Base-by-base conservation (phyloP, 768 basidiomycete species). In the Tricholoma hemisulphureum region DNA sequence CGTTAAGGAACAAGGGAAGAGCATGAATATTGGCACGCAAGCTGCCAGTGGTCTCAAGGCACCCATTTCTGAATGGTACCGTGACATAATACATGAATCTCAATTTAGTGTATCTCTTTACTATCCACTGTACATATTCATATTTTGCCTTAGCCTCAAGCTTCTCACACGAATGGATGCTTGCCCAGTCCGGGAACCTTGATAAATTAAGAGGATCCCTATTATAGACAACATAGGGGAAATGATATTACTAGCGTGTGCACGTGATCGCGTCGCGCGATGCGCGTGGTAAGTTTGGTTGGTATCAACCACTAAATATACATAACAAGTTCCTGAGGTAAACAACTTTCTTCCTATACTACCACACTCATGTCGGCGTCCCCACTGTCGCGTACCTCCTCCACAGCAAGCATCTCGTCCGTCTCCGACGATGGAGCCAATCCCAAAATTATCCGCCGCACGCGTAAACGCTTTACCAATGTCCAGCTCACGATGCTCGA, bases 401-500 rank as follows among this genome's bases (percentile, higher is more conserved):
- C 85, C 0, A 69, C 72, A 46, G 78, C 81, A 4, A 86, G 85
- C 67, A 72, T 85, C 62, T 80, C 79, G 23, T 85, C 83, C 4
- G 66, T 67, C 49, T 76, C 77, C 59, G 80, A 82, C 61, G 69
- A 72, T 9, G 77, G 79, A 48, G 66, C 71, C 51, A 71, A 29
- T 49, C 24, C 64, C 68, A 53, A 71, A 70, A 61, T 70, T 53
- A 73, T 75, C 6, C 78, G 84, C 29, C 80, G 88, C 53, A 89
- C 88, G 2, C 83, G 88, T 35, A 88, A 87, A 69, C 79, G 88
- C 2, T 89, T 90, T 70, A 84, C 80, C 48, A 84, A 80, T 60
- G 75, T 73, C 14, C 88, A 90, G 72, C 82, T 90, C 65, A 82
- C 82, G 61, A 80, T 88, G 76, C 82, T 90, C 56, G 88, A 90